Base-by-base conservation (phyloP, 2,329 filamentous ascomycete genomes). In the Diaporthe sp. region DNA sequence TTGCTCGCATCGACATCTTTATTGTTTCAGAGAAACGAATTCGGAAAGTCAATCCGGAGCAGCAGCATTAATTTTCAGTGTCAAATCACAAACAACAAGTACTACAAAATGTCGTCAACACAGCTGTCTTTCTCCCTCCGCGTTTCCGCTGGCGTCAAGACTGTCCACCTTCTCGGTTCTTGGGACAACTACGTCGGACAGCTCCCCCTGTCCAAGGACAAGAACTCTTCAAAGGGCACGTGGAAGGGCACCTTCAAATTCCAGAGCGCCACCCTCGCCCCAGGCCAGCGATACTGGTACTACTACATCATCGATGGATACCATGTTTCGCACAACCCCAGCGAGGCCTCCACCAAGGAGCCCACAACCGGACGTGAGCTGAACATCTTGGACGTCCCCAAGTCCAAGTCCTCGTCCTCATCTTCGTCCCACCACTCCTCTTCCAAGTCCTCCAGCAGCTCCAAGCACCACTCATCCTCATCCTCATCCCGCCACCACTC, bases 241-340 rank as follows among this genome's bases (percentile, higher is more conserved):
- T 98, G 96, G 95, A 94, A 96, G 85, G 97, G 96, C 83, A 97
- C 95, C 82, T 98, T 99, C 90, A 94, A 95, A 88, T 98, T 99
- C 88, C 94, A 97, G 87, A 94, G 93, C 84, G 87, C 92, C 78
- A 96, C 95, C 76, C 91, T 98, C 81, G 93, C 96, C 89, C 90
- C 95, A 81, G 95, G 96, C 84, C 92, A 95, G 84, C 93, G 96
- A 84, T 98, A 98, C 92, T 99, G 97, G 97, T 99, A 98, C 93
- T 99, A 99, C 92, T 99, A 98, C 91, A 98, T 98, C 92, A 97
- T 98, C 86, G 97, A 99, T 85, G 97, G 97, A 81, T 98, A 98
- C 92, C 96, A 98, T 86, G 94, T 98, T 85, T 96, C 96, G 77
- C 96, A 98, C 90, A 97, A 98, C 88, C 96, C 96, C 80, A 94